Percentiles rank a stretch among this genome's conserved stretches.
These are phyloP conservation scores for Erythrobasidium yunnanense DNA, from an alignment of 768 basidiomycete genomes.

Conservation along the genomic window DNA sequence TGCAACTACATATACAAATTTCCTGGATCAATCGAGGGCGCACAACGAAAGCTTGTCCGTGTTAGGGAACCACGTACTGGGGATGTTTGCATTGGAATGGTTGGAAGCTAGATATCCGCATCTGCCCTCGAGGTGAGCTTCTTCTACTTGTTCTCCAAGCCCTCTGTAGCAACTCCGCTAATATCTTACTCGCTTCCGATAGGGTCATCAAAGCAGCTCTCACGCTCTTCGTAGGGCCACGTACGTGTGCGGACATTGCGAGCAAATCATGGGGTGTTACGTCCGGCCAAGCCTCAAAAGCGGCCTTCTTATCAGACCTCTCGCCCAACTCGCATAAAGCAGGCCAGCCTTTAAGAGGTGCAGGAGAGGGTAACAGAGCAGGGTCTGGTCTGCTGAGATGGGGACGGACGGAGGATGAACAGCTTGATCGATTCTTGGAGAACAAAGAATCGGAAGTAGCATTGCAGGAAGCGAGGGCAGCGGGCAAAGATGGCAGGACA, in stretches of 20 bases:
- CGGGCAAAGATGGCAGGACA: slow-evolving; percentile 33
- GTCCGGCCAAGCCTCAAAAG: slow-evolving; percentile 27
- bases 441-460: slow-evolving; percentile 39
- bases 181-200: neutral
- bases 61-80: slow-evolving; percentile 78
- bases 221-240: slow-evolving; percentile 79
- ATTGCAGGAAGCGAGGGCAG: slow-evolving; percentile 27
- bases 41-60: slow-evolving; percentile 66
- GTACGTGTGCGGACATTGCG: slow-evolving; percentile 71
- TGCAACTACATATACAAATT: slow-evolving; percentile 16
- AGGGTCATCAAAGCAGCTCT: slow-evolving; percentile 79
- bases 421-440: neutral
- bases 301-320: slow-evolving; percentile 27
- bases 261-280: slow-evolving; percentile 49
- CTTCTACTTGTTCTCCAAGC: neutral
- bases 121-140: slow-evolving; percentile 56
- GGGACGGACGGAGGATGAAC: slow-evolving; percentile 57
- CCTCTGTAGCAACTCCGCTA: neutral
- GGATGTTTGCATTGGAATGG: slow-evolving; percentile 77
- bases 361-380: slow-evolving; percentile 45
- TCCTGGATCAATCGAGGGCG: slow-evolving; percentile 29
- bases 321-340: slow-evolving; percentile 27
- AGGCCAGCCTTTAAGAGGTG: slow-evolving; percentile 33
- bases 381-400: slow-evolving; percentile 66
- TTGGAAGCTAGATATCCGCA: slow-evolving; percentile 71